Base-by-base conservation (phyloP, 1,284 basidiomycete genomes). In the Ganoderma meredithae region DNA sequence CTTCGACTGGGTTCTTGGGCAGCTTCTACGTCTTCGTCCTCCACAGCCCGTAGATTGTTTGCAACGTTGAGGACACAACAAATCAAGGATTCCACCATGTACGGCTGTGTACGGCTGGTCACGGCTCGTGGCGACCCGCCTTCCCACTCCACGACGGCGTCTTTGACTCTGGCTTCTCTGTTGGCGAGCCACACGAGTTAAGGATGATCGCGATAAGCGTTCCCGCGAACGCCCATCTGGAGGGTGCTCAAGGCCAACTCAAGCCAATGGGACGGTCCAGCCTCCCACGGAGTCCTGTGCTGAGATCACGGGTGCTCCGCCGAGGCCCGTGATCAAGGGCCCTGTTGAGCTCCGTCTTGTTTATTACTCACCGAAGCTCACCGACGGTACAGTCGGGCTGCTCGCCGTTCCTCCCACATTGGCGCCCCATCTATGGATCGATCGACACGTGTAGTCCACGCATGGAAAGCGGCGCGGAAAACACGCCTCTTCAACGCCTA, bases 361-460 rank as follows among this genome's bases (percentile, higher is more conserved):
- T 58, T 62, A n/a, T 39, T 36, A 62, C 66, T 63, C 61, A 56
- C 65, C 49, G 63, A 31, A 63, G 31, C 15, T 55, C 53, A 55
- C 47, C 47, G 47, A 52, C 25, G 47, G 39, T 58, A 22, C 22
- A 31, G 44, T 39, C 62, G 62, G 58, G 65, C 58, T 63, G 64
- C 58, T 63, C 55, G 64, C 60, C 60, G 66, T 62, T 41, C 52
- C 62, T 64, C 60, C 52, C 41, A 53, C 60, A 33, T 43, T 52
- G 49, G 60, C 63, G 62, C 66, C 49, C 59, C 62, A 69, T 67
- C 66, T 62, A 59, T 60, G 58, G 47, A 71, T 71, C 71, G 67
- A 73, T 74, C 69, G 69, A 71, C 73, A 74, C 73, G 73, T 74
- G 73, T 72, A 65, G 62, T 56, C 70, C 73, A 69, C 69, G 72